Conservation (phyloP, 2,329 filamentous ascomycete genomes). For the Pseudogymnoascus destructans region DNA sequence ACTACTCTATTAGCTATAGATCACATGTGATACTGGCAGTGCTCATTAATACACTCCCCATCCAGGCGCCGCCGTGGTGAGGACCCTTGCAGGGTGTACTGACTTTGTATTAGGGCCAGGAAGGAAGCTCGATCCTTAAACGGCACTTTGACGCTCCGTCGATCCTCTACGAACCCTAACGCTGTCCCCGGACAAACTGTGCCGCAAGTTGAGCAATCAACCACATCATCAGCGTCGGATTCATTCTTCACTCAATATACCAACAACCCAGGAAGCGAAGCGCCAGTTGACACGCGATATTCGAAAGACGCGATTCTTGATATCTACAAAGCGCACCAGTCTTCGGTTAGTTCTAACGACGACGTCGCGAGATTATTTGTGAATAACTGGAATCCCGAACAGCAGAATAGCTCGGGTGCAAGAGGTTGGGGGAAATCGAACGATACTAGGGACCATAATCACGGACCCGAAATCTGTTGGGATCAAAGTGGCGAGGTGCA, state of each 20-base stretch:
- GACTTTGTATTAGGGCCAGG: slow-evolving; percentile 36
- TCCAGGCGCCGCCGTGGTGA: background rate
- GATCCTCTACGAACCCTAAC: slow-evolving; percentile 45
- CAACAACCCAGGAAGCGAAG: slow-evolving; percentile 31
- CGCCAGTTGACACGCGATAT: slow-evolving; percentile 26
- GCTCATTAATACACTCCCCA: slow-evolving; percentile 8
- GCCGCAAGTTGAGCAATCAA: slow-evolving; percentile 1
- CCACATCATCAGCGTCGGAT: slow-evolving; percentile 14
- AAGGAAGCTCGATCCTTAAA: slow-evolving; percentile 45
- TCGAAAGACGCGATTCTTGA: slow-evolving; percentile 50
- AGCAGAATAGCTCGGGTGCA: slow-evolving; percentile 46
- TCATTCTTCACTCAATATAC: slow-evolving; percentile 19
- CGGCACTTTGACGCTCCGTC: slow-evolving; percentile 51
- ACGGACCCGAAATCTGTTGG: slow-evolving; percentile 90
- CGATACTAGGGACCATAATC: slow-evolving; percentile 59
- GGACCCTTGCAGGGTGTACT: background rate
- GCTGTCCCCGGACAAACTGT: slow-evolving; percentile 24
- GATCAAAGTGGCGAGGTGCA: slow-evolving; percentile 55
- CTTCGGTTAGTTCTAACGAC: slow-evolving; percentile 36
- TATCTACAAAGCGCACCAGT: slow-evolving; percentile 50
- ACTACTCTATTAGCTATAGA: background rate
- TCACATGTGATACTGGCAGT: background rate
- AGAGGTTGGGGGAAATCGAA: slow-evolving; percentile 64
- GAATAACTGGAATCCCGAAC: slow-evolving; percentile 65
- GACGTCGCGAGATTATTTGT: slow-evolving; percentile 57